Evolutionary conservation across 2,329 filamentous ascomycete genomes (phyloP), one percentile per base, ranked within the genome.

Genomic region (Hypomyces rosellus): DNA sequence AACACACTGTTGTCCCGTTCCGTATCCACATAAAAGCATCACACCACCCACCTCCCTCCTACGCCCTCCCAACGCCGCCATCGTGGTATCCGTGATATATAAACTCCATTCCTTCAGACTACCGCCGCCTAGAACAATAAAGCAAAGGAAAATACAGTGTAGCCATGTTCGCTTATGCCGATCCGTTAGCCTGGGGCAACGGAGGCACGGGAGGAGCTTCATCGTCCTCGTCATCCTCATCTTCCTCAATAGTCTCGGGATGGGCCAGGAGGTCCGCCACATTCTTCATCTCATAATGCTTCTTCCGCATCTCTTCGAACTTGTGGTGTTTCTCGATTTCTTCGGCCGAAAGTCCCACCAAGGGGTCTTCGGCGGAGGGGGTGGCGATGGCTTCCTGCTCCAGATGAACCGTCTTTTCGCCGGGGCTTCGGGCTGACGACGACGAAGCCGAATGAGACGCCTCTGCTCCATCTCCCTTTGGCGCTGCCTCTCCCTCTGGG

Each of bases 211-310:
- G 63, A 15, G 72, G 70, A 48, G 67, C 61, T 8, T 54, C 59
- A 9, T 54, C 59, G 8, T 80, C 79, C 1, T 78, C 75, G 8
- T 80, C 79, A 34, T 81, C 80, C 3, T 83, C 81, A 2, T 80
- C 78, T 13, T 82, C 80, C 41, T 83, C 82, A 43, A 86, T 61
- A 3, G 80, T 74, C 62, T 87, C 84, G 3, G 85, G 82, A 62
- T 89, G 85, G 13, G 89, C 91, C 57, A 99, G 80, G 48, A 97
- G 72, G 63, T 85, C 81, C 62, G 93, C 95, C 52, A 96, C 90
- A 64, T 93, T 87, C 72, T 82, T 89, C 93, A 99, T 99, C 77
- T 99, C 93, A 70, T 99, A 99, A 70, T 99, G 93, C 74, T 85
- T 92, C 83, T 93, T 96, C 63, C 93, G 82, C 75, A 89, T 78